These are phyloP conservation scores for Botrytis deweyae DNA, from an alignment of 2,329 filamentous ascomycete genomes.

Conservation along the genomic window DNA sequence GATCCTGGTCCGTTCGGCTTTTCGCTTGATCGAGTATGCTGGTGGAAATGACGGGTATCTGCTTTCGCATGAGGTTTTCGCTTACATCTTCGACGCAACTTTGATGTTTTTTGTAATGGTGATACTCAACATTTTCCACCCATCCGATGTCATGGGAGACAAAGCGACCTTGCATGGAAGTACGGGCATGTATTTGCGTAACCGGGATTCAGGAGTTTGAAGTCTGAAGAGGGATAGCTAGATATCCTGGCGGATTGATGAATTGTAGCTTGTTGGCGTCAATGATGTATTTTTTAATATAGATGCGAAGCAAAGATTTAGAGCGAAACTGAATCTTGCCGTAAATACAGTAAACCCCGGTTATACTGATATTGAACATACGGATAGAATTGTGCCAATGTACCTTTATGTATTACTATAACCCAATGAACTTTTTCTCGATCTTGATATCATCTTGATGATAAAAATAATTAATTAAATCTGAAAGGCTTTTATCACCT, in stretches of 20 bases:
- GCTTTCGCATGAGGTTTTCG: slow-evolving; percentile 45
- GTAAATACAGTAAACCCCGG: not conserved
- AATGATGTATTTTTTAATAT: not conserved
- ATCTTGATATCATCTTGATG: not conserved
- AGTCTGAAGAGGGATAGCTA: not conserved
- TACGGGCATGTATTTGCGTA: not conserved
- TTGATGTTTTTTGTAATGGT: slow-evolving; percentile 44
- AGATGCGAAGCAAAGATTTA: too few species aligned
- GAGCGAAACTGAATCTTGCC: too few species aligned
- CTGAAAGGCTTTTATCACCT: too few species aligned
- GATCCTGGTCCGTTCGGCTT: slow-evolving; percentile 49
- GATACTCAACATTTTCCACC: slow-evolving; percentile 40
- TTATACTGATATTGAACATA: not conserved
- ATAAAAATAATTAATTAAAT: too few species aligned
- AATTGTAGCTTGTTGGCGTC: not conserved
- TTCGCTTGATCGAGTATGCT: slow-evolving; percentile 49
- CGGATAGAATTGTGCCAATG: not conserved
- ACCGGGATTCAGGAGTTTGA: not conserved
- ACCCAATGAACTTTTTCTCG: not conserved
- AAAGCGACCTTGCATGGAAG: not conserved
- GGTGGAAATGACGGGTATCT: slow-evolving; percentile 47
- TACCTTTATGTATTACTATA: not conserved
- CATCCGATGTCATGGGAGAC: slow-evolving; percentile 22
- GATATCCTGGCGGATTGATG: not conserved
- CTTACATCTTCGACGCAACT: slow-evolving; percentile 48